phyloP scores from a whole-genome alignment of 2,329 filamentous ascomycete genomes.

The Bimuria novae-zelandiae region DNA sequence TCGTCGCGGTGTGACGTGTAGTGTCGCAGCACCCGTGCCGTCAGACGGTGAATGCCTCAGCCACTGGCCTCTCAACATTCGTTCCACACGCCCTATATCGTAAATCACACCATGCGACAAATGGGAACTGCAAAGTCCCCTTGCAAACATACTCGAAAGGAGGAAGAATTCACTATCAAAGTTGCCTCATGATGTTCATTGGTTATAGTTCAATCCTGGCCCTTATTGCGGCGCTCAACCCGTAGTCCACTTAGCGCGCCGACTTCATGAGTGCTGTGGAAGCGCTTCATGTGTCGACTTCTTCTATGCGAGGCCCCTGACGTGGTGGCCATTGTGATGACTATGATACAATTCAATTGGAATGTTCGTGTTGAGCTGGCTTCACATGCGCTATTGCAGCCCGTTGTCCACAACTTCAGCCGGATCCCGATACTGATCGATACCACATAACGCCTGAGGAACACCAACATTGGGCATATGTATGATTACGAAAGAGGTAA shows the following conservation, averaged over 20 bases:
- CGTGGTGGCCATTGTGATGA: slow-evolving; percentile 3
- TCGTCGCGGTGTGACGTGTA: background rate
- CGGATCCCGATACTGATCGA: background rate
- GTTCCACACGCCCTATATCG: background rate
- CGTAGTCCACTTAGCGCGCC: slow-evolving; percentile 16
- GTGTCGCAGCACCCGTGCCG: slow-evolving; percentile 22
- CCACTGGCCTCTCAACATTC: slow-evolving; percentile 10
- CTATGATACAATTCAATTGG: slow-evolving; percentile 10
- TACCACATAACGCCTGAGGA: background rate
- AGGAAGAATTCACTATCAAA: slow-evolving; percentile 32
- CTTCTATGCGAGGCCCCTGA: slow-evolving; percentile 12
- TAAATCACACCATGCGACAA: slow-evolving; percentile 5
- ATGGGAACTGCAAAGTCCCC: slow-evolving; percentile 2
- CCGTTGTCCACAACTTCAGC: background rate
- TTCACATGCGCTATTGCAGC: background rate
- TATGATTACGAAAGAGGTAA: background rate
- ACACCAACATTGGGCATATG: background rate
- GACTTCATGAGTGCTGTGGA: slow-evolving; percentile 3
- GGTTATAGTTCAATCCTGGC: slow-evolving; percentile 16
- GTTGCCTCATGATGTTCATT: slow-evolving; percentile 24
- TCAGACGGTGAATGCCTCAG: slow-evolving; percentile 20
- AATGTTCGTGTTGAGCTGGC: background rate
- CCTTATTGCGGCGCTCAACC: slow-evolving; percentile 16
- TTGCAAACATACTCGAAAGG: slow-evolving; percentile 9
- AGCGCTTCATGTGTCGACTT: slow-evolving; percentile 8